Conservation (phyloP, 768 basidiomycete species). For the Kwoniella dejecticola region DNA sequence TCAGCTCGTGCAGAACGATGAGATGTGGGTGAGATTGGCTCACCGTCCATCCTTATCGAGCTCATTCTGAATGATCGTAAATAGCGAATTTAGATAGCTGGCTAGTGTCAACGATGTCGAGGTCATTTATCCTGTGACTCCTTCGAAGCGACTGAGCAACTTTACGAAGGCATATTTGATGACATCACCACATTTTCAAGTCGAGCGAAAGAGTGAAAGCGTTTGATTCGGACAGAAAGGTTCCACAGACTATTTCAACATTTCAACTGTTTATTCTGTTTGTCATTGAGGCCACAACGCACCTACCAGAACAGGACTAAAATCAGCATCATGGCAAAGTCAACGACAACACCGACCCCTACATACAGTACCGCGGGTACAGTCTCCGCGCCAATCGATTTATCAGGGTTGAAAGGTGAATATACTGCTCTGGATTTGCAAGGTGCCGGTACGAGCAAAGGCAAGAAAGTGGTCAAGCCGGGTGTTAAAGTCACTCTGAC, state of each 20-base stretch:
- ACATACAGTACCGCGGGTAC: conserved; percentile 48
- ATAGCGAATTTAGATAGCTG: no score
- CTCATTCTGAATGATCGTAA: conserved; percentile 9
- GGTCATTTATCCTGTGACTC: no score
- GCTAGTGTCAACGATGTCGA: no score
- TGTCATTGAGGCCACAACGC: no score
- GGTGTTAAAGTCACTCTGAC: conserved; percentile 52
- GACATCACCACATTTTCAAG: conserved; percentile 15
- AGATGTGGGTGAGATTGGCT: no score
- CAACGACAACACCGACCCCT: conserved; percentile 8
- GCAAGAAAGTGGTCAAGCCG: conserved; percentile 42
- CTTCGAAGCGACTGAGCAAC: background rate
- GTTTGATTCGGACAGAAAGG: no score
- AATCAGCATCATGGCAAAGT: background rate
- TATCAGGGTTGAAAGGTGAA: conserved; percentile 43
- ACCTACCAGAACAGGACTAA: background rate
- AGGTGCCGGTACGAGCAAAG: conserved; percentile 18
- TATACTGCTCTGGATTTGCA: conserved; percentile 30
- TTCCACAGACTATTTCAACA: no score
- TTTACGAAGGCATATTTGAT: conserved; percentile 1
- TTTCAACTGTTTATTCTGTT: no score
- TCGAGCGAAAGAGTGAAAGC: background rate
- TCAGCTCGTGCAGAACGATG: no score
- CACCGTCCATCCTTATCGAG: conserved; percentile 30
- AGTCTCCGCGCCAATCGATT: conserved; percentile 43